Percentiles rank a stretch among this genome's conserved stretches.
These are phyloP conservation scores for Zoysia pacifica DNA, from an alignment of 176 grass and related monocot genomes.

Conservation along the genomic window DNA sequence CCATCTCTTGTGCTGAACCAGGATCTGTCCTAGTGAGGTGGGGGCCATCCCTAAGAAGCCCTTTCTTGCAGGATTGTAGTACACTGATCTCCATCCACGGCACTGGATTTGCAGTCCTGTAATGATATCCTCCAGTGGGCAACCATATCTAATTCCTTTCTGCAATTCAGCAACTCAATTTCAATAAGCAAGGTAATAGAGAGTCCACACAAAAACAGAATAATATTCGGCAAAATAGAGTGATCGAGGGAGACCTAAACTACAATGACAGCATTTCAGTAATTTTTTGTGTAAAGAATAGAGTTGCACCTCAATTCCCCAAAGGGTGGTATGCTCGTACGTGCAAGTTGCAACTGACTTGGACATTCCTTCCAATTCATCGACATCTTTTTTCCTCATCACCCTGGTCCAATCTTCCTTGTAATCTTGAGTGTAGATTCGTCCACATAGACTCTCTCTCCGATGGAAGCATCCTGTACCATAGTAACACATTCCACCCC, in stretches of 20 bases:
- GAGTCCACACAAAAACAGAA: neutral
- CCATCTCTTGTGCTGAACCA: constrained; percentile 91
- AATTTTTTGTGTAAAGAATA: neutral
- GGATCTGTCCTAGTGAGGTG: constrained; percentile 58
- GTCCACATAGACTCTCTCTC: constrained; percentile 61
- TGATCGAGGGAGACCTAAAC: neutral
- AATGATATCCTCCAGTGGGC: constrained; percentile 72
- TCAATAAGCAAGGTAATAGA: neutral
- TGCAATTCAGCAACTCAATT: constrained; percentile 50
- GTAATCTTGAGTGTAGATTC: constrained; percentile 48
- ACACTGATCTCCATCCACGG: constrained; percentile 69
- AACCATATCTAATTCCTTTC: constrained; percentile 77
- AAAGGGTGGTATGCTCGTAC: constrained; percentile 59
- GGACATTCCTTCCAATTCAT: constrained; percentile 55
- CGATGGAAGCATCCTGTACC: constrained; percentile 77
- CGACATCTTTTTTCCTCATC: constrained; percentile 34
- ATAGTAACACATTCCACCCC: constrained; percentile 68
- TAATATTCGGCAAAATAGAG: neutral
- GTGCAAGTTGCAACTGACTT: constrained; percentile 58
- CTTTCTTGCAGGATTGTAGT: constrained; percentile 49
- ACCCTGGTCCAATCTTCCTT: constrained; percentile 45
- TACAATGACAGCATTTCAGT: neutral
- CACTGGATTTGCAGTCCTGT: constrained; percentile 81
- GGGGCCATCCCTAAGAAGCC: constrained; percentile 68
- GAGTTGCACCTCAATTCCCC: constrained; percentile 67